Conservation (phyloP, 176 grass and related monocot species). For the Aegilops sharonensis region DNA sequence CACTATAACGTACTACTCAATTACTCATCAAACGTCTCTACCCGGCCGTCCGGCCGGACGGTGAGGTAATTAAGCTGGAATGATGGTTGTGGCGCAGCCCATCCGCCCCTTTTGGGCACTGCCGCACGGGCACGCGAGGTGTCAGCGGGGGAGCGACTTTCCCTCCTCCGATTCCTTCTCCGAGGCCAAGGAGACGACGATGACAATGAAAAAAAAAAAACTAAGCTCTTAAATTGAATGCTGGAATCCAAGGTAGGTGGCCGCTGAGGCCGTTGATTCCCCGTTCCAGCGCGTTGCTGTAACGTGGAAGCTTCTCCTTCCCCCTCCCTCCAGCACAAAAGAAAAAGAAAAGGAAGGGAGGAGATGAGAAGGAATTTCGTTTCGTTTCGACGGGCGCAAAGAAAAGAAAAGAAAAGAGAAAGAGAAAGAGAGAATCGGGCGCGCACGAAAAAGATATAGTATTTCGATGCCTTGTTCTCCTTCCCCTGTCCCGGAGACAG, state of each 20-base stretch:
- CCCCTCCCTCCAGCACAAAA: background rate
- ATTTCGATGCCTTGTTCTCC: conserved; percentile 21
- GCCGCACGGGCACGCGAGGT: background rate
- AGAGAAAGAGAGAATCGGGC: background rate
- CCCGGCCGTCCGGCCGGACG: too few relatives aligned
- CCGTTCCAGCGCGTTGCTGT: background rate
- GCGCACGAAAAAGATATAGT: background rate
- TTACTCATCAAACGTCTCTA: background rate
- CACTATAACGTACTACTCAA: too few relatives aligned
- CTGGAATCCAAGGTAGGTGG: conserved; percentile 10
- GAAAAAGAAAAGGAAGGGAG: background rate
- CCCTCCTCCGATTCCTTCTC: background rate
- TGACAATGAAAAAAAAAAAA: too few relatives aligned
- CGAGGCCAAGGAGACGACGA: background rate
- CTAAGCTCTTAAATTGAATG: background rate
- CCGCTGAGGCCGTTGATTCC: background rate
- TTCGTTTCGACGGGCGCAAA: background rate
- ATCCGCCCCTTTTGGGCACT: background rate
- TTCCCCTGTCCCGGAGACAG: background rate
- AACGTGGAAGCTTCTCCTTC: conserved; percentile 47
- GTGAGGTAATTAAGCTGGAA: too few relatives aligned
- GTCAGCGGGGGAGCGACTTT: background rate
- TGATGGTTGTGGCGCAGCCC: too few relatives aligned
- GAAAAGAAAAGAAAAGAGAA: background rate
- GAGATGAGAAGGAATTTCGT: conserved; percentile 27